Conservation (phyloP, 768 basidiomycete species). For the Ephemerocybe angulata region DNA sequence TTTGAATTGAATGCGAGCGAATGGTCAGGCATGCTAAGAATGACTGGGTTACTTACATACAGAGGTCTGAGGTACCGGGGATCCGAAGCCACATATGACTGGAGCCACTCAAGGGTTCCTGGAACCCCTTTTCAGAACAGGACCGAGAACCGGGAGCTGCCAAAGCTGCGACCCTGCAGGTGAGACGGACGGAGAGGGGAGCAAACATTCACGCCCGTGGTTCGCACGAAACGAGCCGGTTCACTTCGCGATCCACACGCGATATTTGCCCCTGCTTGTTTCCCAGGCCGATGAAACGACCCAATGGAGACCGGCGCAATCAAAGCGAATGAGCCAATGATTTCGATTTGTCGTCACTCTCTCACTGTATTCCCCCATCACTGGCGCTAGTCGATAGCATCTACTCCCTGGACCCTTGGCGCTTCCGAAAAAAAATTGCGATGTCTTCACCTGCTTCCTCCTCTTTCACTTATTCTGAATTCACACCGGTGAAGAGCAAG, state of each 20-base stretch:
- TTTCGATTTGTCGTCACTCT: too few relatives aligned
- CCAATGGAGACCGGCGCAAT: background rate
- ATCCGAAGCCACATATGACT: background rate
- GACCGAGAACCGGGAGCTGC: background rate
- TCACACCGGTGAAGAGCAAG: constrained; percentile 47
- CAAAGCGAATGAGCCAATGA: background rate
- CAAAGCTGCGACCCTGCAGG: background rate
- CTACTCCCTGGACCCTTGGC: too few relatives aligned
- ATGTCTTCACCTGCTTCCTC: background rate
- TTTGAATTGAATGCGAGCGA: background rate
- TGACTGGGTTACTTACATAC: background rate
- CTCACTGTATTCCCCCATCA: too few relatives aligned
- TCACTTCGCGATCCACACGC: background rate
- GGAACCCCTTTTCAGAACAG: background rate
- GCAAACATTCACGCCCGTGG: background rate
- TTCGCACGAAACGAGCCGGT: constrained; percentile 1
- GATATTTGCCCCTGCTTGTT: constrained; percentile 4
- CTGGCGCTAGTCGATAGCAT: too few relatives aligned
- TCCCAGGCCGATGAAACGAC: constrained; percentile 1
- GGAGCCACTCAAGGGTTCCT: background rate
- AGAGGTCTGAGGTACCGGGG: background rate
- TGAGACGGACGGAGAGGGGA: background rate
- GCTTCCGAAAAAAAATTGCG: too few relatives aligned
- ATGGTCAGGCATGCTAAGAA: background rate
- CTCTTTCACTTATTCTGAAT: constrained; percentile 47